These are phyloP conservation scores for Herpotrichia juniperi DNA, from an alignment of 2,329 filamentous ascomycete genomes.

Conservation along the genomic window DNA sequence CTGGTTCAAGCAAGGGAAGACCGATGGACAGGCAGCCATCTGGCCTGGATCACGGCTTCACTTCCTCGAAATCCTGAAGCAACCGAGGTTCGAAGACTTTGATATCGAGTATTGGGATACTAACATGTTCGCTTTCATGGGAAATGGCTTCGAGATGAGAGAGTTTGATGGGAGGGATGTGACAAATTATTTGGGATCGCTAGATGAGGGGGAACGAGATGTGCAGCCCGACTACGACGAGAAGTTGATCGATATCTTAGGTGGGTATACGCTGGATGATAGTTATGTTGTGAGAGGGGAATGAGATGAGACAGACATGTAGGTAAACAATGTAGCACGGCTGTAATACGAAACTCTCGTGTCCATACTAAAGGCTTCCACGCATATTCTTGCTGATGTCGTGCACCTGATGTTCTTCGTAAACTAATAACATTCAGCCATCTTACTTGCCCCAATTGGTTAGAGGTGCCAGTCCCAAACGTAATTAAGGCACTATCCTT, in stretches of 20 bases:
- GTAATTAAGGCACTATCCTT: no score
- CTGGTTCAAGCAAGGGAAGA: conserved; percentile 10
- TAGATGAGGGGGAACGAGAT: conserved; percentile 46
- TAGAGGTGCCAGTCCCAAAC: no score
- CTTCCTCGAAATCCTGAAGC: conserved; percentile 6
- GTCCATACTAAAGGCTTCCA: no score
- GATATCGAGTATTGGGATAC: neutral
- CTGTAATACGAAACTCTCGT: no score
- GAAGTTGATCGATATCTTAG: conserved; percentile 45
- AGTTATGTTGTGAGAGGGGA: conserved; percentile 30
- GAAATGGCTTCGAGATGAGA: conserved; percentile 38
- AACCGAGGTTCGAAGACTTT: conserved; percentile 6
- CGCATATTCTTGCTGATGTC: no score
- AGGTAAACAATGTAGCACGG: no score
- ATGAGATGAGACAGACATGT: neutral
- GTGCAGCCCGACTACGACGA: conserved; percentile 50
- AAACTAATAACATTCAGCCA: no score
- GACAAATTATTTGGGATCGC: conserved; percentile 51
- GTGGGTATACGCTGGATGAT: conserved; percentile 38
- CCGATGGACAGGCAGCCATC: conserved; percentile 3
- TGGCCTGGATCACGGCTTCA: conserved; percentile 6
- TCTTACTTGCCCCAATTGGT: no score
- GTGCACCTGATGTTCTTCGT: no score
- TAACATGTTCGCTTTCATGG: conserved; percentile 7
- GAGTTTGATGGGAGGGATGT: conserved; percentile 52